Percentiles rank a stretch among this genome's conserved stretches.
Evolutionary conservation across 2,329 filamentous ascomycete species (phyloP).

Genomic region (Tolypocladium tropicale): DNA sequence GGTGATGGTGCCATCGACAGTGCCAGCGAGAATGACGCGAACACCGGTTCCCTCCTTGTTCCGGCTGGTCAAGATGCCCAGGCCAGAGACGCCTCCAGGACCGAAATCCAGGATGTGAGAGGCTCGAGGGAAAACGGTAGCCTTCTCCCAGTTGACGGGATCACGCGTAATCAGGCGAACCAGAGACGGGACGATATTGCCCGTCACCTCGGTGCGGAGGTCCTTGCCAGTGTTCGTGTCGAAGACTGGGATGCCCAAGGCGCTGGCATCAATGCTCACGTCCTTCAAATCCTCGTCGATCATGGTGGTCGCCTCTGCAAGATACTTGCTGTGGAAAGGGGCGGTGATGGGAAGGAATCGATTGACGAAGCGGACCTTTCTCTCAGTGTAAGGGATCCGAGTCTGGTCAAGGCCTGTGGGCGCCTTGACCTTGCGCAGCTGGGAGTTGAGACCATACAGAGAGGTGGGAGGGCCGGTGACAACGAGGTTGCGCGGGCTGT

Average conservation of each 20-base stretch:
- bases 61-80: slow-evolving; percentile 91
- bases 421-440: slow-evolving; percentile 92
- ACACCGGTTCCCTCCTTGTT: slow-evolving; percentile 99
- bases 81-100: slow-evolving; percentile 89
- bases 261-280: slow-evolving; percentile 61
- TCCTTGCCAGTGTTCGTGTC: slow-evolving; percentile 86
- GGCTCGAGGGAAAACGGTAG: slow-evolving; percentile 80
- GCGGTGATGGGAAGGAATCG: slow-evolving; percentile 95
- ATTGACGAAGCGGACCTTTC: slow-evolving; percentile 93
- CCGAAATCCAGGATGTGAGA: slow-evolving; percentile 97
- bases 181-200: slow-evolving; percentile 76
- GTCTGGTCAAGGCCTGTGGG: slow-evolving; percentile 96
- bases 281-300: slow-evolving; percentile 84
- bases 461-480: slow-evolving; percentile 94
- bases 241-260: slow-evolving; percentile 76
- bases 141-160: slow-evolving; percentile 90
- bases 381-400: slow-evolving; percentile 85
- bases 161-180: slow-evolving; percentile 92
- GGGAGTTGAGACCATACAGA: slow-evolving; percentile 88
- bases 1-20: slow-evolving; percentile 79
- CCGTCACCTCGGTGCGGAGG: slow-evolving; percentile 56
- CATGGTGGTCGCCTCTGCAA: slow-evolving; percentile 68
- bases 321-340: slow-evolving; percentile 95
- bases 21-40: slow-evolving; percentile 86
- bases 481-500: slow-evolving; percentile 94